Base-by-base conservation (phyloP, 306 rosid species). In the Gastrolobium villosum region DNA sequence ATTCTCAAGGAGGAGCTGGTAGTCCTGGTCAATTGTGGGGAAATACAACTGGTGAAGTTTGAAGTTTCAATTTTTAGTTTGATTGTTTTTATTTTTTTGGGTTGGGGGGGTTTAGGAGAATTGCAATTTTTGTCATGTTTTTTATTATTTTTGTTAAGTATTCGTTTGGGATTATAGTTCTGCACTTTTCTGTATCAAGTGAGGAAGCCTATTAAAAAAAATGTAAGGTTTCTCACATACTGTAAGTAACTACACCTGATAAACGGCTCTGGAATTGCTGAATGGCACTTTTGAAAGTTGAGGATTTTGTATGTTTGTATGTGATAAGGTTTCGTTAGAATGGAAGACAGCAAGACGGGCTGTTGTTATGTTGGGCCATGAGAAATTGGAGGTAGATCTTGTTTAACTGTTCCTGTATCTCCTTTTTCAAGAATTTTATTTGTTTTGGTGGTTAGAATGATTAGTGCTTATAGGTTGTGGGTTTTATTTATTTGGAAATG, bases 241-340 rank as follows among this genome's bases (percentile, higher is more conserved):
- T 85, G 86, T 85, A 88, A 57, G 83, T 88, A 88, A 76, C 81
- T 65, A 75, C 54, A 74, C 75, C 56, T 55, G 80, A 69, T 77
- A 41, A 75, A 35, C 31, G 59, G 53, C 65, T 52, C 35, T 72
- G 65, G 81, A 84, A 54, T 76, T 53, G 45, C 45, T 63, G 72
- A 50, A 77, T 76, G 52, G 20, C 49, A 64, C 30, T 45, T 73
- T 62, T 76, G 70, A 70, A 73, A 79, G 15, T 49, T 53, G 68
- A 70, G 62, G 78, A 54, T 40, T 79, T 82, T 62, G 79, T 53
- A 59, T 56, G 3, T 75, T 65, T 41, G 74, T 63, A 65, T 26
- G 46, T 37, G 20, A 64, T 30, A 49, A 66, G 73, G 37, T 70
- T 75, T 56, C 56, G 8, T 67, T 26, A 10, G 67, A 52, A 65